phyloP scores from a whole-genome alignment of 1,139 yeast genomes.

The Candida sanyaensis region DNA sequence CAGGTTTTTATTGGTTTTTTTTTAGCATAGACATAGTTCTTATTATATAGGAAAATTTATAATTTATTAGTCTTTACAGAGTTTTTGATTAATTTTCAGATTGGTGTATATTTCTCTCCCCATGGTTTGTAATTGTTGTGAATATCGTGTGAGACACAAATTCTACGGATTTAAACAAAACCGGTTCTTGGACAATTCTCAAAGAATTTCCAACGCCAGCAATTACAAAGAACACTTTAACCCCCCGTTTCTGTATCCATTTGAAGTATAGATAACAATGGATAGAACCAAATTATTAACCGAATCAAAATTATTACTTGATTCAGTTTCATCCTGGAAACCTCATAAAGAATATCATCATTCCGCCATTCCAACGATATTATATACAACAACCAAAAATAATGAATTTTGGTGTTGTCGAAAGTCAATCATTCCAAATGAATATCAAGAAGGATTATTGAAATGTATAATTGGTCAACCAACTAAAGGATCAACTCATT shows the following conservation, averaged over 20 bases:
- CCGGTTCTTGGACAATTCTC: no score
- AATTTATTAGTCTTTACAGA: not conserved
- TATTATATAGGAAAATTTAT: not conserved
- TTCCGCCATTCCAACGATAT: not conserved
- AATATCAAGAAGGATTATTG: not conserved
- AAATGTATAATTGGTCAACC: conserved; percentile 11
- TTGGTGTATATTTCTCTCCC: not conserved
- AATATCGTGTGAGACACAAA: not conserved
- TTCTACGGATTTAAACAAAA: not conserved
- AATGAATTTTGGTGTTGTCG: conserved; percentile 11
- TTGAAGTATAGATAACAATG: not conserved
- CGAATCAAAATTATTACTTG: not conserved
- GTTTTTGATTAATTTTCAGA: not conserved
- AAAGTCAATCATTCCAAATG: conserved; percentile 1
- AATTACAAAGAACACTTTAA: no score
- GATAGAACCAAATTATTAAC: not conserved
- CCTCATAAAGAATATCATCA: not conserved
- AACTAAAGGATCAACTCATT: conserved; percentile 27
- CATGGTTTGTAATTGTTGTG: not conserved
- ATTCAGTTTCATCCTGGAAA: conserved; percentile 1
- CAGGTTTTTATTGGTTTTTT: not conserved
- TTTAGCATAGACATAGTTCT: not conserved
- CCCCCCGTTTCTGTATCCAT: no score
- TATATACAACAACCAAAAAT: not conserved
- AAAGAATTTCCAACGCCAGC: no score